Percentiles rank a stretch among this genome's conserved stretches.
Conservation (phyloP, 306 rosid genomes). For the Corylus americana region DNA sequence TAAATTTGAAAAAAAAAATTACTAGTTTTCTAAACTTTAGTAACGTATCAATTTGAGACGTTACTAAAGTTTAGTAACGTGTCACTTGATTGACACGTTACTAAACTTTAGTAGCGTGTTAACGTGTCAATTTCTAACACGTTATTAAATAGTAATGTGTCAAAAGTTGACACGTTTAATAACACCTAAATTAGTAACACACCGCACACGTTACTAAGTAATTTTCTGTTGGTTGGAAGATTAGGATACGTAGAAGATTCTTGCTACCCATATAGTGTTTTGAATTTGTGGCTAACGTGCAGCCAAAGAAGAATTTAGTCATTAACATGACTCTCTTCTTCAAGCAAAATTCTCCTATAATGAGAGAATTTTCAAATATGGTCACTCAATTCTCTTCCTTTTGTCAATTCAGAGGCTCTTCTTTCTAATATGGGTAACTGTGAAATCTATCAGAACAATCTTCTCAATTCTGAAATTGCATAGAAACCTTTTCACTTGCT, state of each 20-base stretch:
- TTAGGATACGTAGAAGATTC: neutral
- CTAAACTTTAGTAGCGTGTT: too few relatives aligned
- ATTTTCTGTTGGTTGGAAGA: neutral
- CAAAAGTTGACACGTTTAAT: too few relatives aligned
- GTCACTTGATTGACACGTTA: too few relatives aligned
- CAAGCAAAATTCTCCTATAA: neutral
- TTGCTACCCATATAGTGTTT: neutral
- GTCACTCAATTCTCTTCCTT: neutral
- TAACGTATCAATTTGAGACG: too few relatives aligned
- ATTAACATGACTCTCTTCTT: neutral
- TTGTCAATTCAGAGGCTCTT: neutral
- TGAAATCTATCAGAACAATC: too few relatives aligned
- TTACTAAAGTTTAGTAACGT: too few relatives aligned
- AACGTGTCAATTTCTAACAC: too few relatives aligned
- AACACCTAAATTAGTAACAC: too few relatives aligned
- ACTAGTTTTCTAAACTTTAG: too few relatives aligned
- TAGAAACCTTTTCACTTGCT: neutral
- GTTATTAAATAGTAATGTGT: too few relatives aligned
- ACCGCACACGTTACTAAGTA: neutral
- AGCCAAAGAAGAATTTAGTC: neutral
- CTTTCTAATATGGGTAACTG: neutral
- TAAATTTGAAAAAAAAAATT: too few relatives aligned
- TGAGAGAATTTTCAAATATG: neutral
- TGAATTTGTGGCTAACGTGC: too few relatives aligned
- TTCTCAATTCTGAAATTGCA: conserved; percentile 1